A percentile compares a stretch with the other conserved stretches of the same genome.
Evolutionary conservation across 805 yeast species (phyloP).

Genomic region (Candida berthetii): DNA sequence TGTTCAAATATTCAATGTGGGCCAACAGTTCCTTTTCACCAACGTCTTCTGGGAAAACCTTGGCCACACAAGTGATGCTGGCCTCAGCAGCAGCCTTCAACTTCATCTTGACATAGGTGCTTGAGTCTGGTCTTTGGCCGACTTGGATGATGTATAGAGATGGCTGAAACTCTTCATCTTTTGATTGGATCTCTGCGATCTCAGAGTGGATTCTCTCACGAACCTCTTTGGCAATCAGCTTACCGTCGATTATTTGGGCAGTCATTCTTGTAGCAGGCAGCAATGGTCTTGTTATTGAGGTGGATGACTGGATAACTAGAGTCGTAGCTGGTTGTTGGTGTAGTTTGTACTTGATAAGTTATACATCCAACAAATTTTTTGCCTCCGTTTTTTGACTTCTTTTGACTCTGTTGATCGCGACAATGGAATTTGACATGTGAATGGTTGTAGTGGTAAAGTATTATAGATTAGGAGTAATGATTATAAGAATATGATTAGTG

Average conservation of each 20-base stretch:
- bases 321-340: no score
- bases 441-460: no score
- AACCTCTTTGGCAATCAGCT: conserved; percentile 44
- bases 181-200: conserved; percentile 35
- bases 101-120: conserved; percentile 88
- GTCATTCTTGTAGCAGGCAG: no score
- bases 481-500: no score
- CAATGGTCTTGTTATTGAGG: conserved; percentile 19
- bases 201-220: conserved; percentile 47
- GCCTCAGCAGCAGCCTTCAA: conserved; percentile 86
- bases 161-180: conserved; percentile 57
- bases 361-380: no score
- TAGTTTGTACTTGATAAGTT: no score
- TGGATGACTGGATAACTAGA: no score
- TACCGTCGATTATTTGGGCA: conserved; percentile 58
- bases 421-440: no score
- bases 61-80: conserved; percentile 59
- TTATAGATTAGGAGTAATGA: no score
- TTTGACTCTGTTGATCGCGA: no score
- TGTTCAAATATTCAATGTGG: conserved; percentile 58
- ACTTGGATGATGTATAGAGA: conserved; percentile 81
- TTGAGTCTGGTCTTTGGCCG: conserved; percentile 84
- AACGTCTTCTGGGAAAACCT: conserved; percentile 58
- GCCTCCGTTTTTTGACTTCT: no score
- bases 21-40: conserved; percentile 55